A percentile compares a stretch with the other conserved stretches of the same genome.
Conservation (phyloP, 768 basidiomycete genomes). For the Naganishia randhawae region DNA sequence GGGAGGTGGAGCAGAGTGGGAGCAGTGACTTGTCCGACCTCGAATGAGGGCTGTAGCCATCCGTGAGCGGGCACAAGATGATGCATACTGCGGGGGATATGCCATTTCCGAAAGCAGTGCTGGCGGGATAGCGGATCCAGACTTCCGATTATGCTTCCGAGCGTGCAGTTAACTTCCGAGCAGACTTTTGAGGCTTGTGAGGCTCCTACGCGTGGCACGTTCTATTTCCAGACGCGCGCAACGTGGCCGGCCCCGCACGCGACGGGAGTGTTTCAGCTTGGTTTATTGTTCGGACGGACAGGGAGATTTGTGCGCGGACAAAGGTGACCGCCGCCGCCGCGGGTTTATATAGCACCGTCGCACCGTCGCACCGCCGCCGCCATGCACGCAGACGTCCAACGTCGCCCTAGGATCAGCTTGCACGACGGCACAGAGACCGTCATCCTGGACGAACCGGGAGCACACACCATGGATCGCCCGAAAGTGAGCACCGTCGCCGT, state of each 20-base stretch:
- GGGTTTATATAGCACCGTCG: background rate
- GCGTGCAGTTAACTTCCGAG: no score
- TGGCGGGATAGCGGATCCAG: no score
- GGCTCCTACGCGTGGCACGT: no score
- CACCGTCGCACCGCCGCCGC: background rate
- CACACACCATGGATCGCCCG: background rate
- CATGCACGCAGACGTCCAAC: conserved; percentile 16
- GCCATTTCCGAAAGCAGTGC: no score
- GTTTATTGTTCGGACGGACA: no score
- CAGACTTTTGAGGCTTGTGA: conserved; percentile 1
- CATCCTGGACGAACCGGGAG: conserved; percentile 5
- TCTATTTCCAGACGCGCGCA: no score
- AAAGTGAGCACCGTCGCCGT: conserved; percentile 16
- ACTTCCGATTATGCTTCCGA: background rate
- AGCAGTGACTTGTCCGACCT: conserved; percentile 21
- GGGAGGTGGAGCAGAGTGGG: conserved; percentile 16
- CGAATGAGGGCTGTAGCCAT: background rate
- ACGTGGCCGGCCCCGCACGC: no score
- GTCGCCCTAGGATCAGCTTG: conserved; percentile 10
- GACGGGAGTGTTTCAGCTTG: no score
- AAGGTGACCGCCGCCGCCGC: background rate
- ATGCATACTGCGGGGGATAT: background rate
- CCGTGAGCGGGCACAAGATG: background rate
- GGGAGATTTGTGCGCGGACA: no score
- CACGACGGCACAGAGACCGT: conserved; percentile 5